Evolutionary conservation across 139 green algal genomes (phyloP).

Genomic region (Mesotaenium endlicherianum): DNA sequence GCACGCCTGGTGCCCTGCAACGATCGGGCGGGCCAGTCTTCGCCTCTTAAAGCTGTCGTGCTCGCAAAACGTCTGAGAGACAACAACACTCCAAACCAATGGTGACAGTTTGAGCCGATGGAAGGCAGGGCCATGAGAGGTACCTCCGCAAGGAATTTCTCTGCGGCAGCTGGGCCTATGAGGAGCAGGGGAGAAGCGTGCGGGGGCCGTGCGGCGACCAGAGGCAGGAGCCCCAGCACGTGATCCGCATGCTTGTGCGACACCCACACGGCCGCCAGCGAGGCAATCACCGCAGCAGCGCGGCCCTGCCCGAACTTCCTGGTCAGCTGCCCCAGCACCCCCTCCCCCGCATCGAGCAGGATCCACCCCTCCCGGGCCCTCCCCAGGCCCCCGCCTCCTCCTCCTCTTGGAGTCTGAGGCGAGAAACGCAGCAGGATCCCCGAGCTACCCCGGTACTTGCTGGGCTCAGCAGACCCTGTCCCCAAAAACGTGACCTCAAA

Average conservation of each 20-base stretch:
- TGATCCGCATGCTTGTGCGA: constrained; percentile 42
- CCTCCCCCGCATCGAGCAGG: constrained; percentile 28
- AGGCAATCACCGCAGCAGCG: not conserved
- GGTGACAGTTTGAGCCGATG: not conserved
- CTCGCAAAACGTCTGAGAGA: not conserved
- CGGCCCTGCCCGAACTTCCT: constrained; percentile 9
- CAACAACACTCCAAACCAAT: not conserved
- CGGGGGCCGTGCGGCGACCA: not conserved
- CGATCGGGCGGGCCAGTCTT: too few relatives aligned
- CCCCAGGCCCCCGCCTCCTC: not conserved
- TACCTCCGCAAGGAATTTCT: constrained; percentile 31
- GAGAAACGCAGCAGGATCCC: constrained; percentile 38
- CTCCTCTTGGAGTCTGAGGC: not conserved
- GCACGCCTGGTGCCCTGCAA: too few relatives aligned
- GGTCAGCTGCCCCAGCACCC: constrained; percentile 22
- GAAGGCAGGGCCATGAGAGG: not conserved
- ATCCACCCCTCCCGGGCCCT: not conserved
- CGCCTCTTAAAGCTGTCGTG: too few relatives aligned
- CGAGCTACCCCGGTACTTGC: constrained; percentile 48
- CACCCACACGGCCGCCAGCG: constrained; percentile 25
- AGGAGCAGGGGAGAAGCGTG: not conserved
- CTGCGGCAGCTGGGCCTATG: not conserved
- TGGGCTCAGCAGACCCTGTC: constrained; percentile 53
- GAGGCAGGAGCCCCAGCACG: not conserved
- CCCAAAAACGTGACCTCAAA: constrained; percentile 51